A percentile compares a stretch with the other conserved stretches of the same genome.
Evolutionary conservation across 2,329 filamentous ascomycete genomes (phyloP).

Genomic region (Fusarium luffae): DNA sequence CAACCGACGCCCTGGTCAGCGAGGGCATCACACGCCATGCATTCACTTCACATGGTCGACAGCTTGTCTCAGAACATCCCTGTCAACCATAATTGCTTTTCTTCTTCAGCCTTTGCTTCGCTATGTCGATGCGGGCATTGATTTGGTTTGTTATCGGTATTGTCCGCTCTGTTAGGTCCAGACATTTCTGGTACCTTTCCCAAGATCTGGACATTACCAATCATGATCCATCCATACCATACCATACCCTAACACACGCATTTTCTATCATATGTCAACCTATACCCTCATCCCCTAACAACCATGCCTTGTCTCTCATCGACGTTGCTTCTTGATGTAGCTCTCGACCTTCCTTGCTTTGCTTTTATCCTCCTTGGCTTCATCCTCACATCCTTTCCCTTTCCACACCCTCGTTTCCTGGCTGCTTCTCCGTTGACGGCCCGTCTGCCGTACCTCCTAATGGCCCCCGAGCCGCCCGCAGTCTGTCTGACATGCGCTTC

Average conservation of each 20-base stretch:
- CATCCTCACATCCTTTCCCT: constrained; percentile 29
- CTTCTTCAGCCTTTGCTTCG: constrained; percentile 31
- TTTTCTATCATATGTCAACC: constrained; percentile 35
- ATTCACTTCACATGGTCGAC: constrained; percentile 34
- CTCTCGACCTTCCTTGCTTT: constrained; percentile 35
- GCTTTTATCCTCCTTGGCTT: constrained; percentile 32
- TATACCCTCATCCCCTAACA: constrained; percentile 24
- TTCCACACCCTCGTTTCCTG: constrained; percentile 39
- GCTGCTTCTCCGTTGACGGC: constrained; percentile 38
- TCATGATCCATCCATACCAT: not conserved
- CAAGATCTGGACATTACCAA: constrained; percentile 27
- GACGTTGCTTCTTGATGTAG: constrained; percentile 45
- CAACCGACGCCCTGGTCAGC: constrained; percentile 34
- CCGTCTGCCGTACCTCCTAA: constrained; percentile 44
- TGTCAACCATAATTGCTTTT: constrained; percentile 24
- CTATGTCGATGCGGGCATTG: constrained; percentile 4
- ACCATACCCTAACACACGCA: constrained; percentile 5
- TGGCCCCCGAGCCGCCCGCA: constrained; percentile 38
- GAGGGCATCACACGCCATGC: constrained; percentile 38
- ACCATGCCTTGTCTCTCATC: constrained; percentile 43
- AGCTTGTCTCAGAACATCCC: constrained; percentile 31
- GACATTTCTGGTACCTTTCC: constrained; percentile 32
- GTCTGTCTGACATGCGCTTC: constrained; percentile 36
- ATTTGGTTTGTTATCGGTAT: constrained; percentile 9
- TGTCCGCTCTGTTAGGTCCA: constrained; percentile 32